A percentile compares a stretch with the other conserved stretches of the same genome.
These are phyloP conservation scores for Glycine latifolia DNA, from an alignment of 306 rosid genomes.

Conservation along the genomic window DNA sequence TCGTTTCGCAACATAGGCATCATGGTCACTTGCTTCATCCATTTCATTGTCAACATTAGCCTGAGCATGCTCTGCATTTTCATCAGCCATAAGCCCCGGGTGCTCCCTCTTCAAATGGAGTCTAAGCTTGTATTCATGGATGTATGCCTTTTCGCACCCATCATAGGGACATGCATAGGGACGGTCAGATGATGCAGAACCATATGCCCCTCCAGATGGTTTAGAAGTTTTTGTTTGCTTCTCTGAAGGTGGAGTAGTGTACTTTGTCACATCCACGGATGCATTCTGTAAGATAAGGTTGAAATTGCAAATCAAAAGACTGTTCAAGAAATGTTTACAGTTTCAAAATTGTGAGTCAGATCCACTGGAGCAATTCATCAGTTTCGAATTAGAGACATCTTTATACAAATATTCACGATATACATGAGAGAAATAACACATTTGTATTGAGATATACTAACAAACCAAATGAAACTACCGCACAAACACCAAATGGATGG, in stretches of 20 bases:
- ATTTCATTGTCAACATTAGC: conserved; percentile 75
- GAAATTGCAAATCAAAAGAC: conserved; percentile 37
- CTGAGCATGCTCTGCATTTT: conserved; percentile 64
- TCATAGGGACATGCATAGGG: conserved; percentile 94
- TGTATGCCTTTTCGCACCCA: conserved; percentile 92
- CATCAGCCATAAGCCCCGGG: conserved; percentile 82
- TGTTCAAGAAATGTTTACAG: neutral
- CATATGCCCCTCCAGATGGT: conserved; percentile 68
- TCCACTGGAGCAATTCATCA: neutral
- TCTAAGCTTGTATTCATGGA: conserved; percentile 94
- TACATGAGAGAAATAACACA: conserved; percentile 13
- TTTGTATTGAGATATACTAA: conserved; percentile 10
- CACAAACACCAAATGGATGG: conserved; percentile 4
- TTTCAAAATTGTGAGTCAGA: neutral
- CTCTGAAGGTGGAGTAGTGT: conserved; percentile 72
- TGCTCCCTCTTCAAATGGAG: conserved; percentile 94
- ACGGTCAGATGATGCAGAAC: conserved; percentile 90
- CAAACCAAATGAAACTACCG: conserved; percentile 1
- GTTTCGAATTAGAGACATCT: conserved; percentile 11
- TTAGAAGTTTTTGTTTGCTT: conserved; percentile 71
- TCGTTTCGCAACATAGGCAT: conserved; percentile 71
- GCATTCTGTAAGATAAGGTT: conserved; percentile 59
- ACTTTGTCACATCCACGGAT: conserved; percentile 68
- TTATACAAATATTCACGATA: neutral
- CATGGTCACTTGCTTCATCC: conserved; percentile 95